Conservation (phyloP, 164 flowering plant species). For the Akebia trifoliata region DNA sequence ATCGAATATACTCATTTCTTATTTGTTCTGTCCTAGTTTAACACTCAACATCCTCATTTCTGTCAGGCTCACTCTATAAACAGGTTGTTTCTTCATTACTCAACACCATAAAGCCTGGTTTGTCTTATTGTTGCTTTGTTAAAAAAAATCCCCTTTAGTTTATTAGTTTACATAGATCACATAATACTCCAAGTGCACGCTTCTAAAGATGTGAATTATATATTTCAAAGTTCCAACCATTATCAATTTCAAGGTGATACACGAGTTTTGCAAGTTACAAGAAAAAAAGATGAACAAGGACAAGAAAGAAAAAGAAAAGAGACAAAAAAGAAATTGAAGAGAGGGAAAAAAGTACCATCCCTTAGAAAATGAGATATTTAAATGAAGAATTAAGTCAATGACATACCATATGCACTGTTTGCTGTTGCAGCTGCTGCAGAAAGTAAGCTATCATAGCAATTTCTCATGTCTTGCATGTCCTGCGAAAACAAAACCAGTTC, state of each 20-base stretch:
- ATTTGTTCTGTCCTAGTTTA: too few relatives aligned
- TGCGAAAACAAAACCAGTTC: conserved; percentile 26
- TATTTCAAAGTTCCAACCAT: background rate
- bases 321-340: background rate
- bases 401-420: conserved; percentile 83
- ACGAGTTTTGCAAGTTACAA: background rate
- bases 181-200: too few relatives aligned
- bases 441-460: conserved; percentile 86
- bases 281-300: background rate
- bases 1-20: too few relatives aligned
- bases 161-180: too few relatives aligned
- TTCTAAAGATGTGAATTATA: background rate
- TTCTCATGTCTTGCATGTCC: conserved; percentile 91
- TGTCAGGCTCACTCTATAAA: too few relatives aligned
- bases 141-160: too few relatives aligned
- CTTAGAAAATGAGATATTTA: background rate
- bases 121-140: too few relatives aligned
- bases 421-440: conserved; percentile 91
- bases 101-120: too few relatives aligned
- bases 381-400: background rate
- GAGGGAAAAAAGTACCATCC: too few relatives aligned
- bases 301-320: background rate
- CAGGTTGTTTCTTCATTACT: too few relatives aligned
- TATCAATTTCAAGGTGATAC: background rate
- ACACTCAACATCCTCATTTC: too few relatives aligned